Evolutionary conservation across 495 filamentous ascomycete genomes (phyloP), one percentile per base, ranked within the genome.

Genomic region (Filosporella fistucella): DNA sequence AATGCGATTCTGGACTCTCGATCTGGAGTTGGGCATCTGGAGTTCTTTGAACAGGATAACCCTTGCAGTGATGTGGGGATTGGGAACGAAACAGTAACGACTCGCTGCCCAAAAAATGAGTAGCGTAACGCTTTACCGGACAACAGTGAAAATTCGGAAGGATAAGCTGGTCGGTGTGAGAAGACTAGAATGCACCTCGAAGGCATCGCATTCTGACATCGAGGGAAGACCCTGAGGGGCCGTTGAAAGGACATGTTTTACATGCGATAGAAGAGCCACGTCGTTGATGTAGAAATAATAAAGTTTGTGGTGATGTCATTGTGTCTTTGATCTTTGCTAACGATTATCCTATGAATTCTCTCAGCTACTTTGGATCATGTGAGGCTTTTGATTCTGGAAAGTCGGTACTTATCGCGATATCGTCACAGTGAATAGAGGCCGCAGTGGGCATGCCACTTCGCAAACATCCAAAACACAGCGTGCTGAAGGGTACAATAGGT

Each of bases 231-330:
- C 29, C 20, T 29, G 25, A 29, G 30, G 42, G 14, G 29, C 5
- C 16, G 16, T 18, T 45, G n/a, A 20, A 13, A 18, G 23, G 39
- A 25, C 10, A 26, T 26, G 7, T 25, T 16, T 29, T 8, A 10
- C n/a, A 18, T 34, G 14, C 32, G 23, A 10, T 18, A 5, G 17
- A 18, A 16, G 2, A 10, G 26, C 26, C 28, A 45, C 28, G 42
- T 34, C 26, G 42, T 12, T 3, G 13, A 14, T 4, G 13, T 11
- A 34, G 12, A 45, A 34, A 32, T 7, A 20, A 89, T 3, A 28
- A 14, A 25, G 26, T 25, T 36, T 16, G 18, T 16, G 14, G n/a
- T 42, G 47, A 50, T 50, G 47, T 50, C 39, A 50, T 43, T 50
- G 47, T 43, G 30, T 23, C 3, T 50, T 50, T 43, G 47, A 43